A percentile compares a stretch with the other conserved stretches of the same genome.
These are phyloP conservation scores for Amanita jacksonii DNA, from an alignment of 768 basidiomycete species.

Conservation along the genomic window DNA sequence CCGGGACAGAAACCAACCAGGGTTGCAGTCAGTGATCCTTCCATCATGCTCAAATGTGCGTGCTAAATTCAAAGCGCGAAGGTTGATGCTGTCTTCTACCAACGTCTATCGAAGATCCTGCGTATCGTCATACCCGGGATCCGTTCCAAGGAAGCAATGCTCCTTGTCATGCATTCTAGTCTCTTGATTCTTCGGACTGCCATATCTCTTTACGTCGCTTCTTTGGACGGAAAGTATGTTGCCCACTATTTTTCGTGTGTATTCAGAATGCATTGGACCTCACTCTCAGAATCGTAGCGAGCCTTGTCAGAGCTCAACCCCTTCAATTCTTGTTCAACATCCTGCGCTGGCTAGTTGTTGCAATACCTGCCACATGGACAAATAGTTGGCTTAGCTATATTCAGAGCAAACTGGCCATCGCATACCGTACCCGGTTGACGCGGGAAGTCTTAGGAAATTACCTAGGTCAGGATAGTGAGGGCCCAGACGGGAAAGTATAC, in stretches of 20 bases:
- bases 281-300: conserved; percentile 75
- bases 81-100: conserved; percentile 91
- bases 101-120: conserved; percentile 65
- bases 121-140: conserved; percentile 83
- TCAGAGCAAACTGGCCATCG: conserved; percentile 87
- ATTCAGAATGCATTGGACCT: conserved; percentile 4
- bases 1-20: conserved; percentile 34
- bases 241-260: conserved; percentile 3
- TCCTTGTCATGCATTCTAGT: conserved; percentile 82
- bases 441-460: conserved; percentile 76
- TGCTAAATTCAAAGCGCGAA: conserved; percentile 18
- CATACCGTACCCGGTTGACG: conserved; percentile 82
- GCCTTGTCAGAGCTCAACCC: conserved; percentile 81
- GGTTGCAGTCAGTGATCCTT: conserved; percentile 50
- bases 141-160: conserved; percentile 77
- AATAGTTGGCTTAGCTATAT: conserved; percentile 90
- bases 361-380: conserved; percentile 88
- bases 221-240: conserved; percentile 81
- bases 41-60: not conserved
- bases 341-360: conserved; percentile 81
- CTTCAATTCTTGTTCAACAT: conserved; percentile 78
- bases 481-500: conserved; percentile 72
- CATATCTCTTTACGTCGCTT: conserved; percentile 89
- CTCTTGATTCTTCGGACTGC: conserved; percentile 85
- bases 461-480: conserved; percentile 61